These are phyloP conservation scores for Dactylorhiza incarnata DNA, from an alignment of 106 monocot genomes.

Conservation along the genomic window DNA sequence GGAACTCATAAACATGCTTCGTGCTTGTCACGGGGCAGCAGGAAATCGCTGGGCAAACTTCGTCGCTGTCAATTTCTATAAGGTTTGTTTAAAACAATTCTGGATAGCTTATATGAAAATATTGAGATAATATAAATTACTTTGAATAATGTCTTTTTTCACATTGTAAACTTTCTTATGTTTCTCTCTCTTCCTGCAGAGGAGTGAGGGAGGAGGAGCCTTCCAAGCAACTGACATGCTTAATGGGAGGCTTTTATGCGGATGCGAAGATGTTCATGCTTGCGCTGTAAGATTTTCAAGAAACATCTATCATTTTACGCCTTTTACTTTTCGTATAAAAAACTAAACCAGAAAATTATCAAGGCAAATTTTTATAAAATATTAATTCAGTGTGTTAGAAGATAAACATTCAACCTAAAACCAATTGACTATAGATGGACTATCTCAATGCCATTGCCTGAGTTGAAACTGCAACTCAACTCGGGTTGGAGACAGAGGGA, in stretches of 20 bases:
- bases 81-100: constrained; percentile 22
- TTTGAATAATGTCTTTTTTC: background rate
- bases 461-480: too few relatives aligned
- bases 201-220: constrained; percentile 62
- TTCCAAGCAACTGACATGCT: constrained; percentile 61
- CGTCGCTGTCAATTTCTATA: constrained; percentile 74
- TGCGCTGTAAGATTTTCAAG: constrained; percentile 28
- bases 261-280: constrained; percentile 51
- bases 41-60: constrained; percentile 74
- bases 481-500: too few relatives aligned
- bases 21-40: constrained; percentile 43
- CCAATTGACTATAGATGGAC: too few relatives aligned
- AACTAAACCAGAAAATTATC: too few relatives aligned
- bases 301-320: too few relatives aligned
- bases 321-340: too few relatives aligned
- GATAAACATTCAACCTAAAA: too few relatives aligned
- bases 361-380: too few relatives aligned
- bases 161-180: background rate
- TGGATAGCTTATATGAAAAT: background rate
- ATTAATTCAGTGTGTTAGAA: too few relatives aligned
- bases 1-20: constrained; percentile 44
- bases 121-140: too few relatives aligned
- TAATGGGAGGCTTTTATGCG: constrained; percentile 69
- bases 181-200: constrained; percentile 25
- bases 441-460: too few relatives aligned